These are phyloP conservation scores for Exophiala oligosperma DNA, from an alignment of 2,329 filamentous ascomycete species.

Conservation along the genomic window DNA sequence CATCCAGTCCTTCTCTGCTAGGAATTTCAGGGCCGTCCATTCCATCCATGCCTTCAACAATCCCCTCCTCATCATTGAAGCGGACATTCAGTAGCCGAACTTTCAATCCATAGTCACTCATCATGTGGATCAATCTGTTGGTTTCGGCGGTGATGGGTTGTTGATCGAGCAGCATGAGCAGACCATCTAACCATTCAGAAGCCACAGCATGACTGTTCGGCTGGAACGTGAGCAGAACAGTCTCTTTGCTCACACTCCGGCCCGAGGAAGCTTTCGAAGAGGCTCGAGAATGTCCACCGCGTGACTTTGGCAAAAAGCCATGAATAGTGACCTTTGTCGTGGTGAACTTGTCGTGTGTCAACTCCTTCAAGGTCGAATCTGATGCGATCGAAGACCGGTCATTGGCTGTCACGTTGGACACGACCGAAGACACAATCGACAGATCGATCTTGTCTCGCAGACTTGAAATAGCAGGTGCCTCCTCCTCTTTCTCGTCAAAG, in stretches of 20 bases:
- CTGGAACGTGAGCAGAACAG: conserved; percentile 77
- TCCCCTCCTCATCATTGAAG: conserved; percentile 74
- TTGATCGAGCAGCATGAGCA: conserved; percentile 93
- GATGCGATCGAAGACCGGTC: conserved; percentile 33
- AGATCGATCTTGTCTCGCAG: conserved; percentile 64
- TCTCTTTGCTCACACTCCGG: conserved; percentile 56
- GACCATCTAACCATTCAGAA: conserved; percentile 93
- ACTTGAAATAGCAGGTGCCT: conserved; percentile 53
- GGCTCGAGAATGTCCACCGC: conserved; percentile 32
- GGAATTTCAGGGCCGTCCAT: conserved; percentile 68
- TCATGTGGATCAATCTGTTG: conserved; percentile 80
- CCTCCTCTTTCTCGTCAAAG: conserved; percentile 65
- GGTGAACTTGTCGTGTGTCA: conserved; percentile 40
- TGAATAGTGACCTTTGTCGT: conserved; percentile 91
- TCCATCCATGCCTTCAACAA: conserved; percentile 57
- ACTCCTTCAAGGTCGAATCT: conserved; percentile 20
- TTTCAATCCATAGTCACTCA: conserved; percentile 88
- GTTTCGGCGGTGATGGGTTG: conserved; percentile 96
- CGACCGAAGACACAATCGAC: conserved; percentile 83
- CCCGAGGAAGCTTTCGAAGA: conserved; percentile 30
- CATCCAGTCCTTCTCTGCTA: conserved; percentile 79
- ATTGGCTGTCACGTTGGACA: conserved; percentile 77
- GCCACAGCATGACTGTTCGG: conserved; percentile 79
- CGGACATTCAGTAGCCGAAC: conserved; percentile 89
- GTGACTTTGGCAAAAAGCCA: conserved; percentile 56